Base-by-base conservation (phyloP, 2,329 filamentous ascomycete species). In the Penicillium palitans region DNA sequence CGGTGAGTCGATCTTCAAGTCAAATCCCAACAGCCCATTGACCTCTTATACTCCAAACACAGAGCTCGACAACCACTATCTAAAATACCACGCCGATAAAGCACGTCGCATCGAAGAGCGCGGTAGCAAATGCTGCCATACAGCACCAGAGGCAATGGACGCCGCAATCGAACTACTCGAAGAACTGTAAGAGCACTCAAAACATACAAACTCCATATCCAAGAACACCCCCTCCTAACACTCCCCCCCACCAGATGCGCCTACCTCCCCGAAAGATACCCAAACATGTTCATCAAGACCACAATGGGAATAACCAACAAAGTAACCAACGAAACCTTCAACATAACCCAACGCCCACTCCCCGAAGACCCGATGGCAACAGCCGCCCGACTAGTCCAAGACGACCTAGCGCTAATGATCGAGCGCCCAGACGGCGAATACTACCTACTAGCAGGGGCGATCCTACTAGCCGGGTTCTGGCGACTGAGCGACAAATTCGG, bases 331-430 rank as follows among this genome's bases (percentile, higher is more conserved):
- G 91, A 96, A 74, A 79, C 74, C 9, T 90, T 95, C 77, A 83
- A 93, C 72, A 86, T 90, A 40, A 72, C 79, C 2, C 79, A 84
- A 59, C 79, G 85, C 0, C 88, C 88, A 0, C 79, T 93, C 6
- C 73, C 77, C 1, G 90, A 93, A 75, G 90, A 95, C 67, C 90
- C 91, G 0, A 93, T 96, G 87, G 82, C 84, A 58, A 90, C 87
- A 67, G 85, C 82, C 52, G 89, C 86, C 0, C 84, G 90, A 1
- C 82, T 93, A 21, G 78, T 90, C 3, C 91, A 95, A 74, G 91
- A 96, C 69, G 91, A 96, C 71, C 76, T 96, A 0, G 90, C 90
- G 0, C 84, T 96, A 55, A 93, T 96, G 90, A 81, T 93, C 65
- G 90, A 95, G 74, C 81, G 80, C 21, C 72, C 80, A 0, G 90